Percentiles rank a stretch among this genome's conserved stretches.
phyloP scores from a whole-genome alignment of 176 grass and related monocot genomes.

The Juncus inflexus region DNA sequence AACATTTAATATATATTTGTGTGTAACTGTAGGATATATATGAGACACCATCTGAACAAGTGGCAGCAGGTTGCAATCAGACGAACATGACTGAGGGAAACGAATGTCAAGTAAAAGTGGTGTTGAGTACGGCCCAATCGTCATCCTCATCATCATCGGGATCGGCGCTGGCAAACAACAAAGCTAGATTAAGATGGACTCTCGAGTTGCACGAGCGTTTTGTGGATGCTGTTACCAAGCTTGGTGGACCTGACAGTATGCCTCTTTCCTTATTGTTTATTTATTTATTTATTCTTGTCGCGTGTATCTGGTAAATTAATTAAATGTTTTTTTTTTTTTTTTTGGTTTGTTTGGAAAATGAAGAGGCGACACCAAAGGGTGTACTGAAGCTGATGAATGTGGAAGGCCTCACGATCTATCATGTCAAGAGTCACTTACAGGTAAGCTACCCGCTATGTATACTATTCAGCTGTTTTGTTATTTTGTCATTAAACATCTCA shows the following conservation, averaged over 20 bases:
- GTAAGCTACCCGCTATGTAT: constrained; percentile 27
- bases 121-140: constrained; percentile 38
- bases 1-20: constrained; percentile 4
- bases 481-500: background rate
- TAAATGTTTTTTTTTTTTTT: constrained; percentile 11
- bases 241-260: constrained; percentile 73
- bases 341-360: constrained; percentile 23
- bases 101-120: constrained; percentile 37
- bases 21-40: constrained; percentile 60
- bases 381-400: constrained; percentile 86
- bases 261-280: constrained; percentile 11
- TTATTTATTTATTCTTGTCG: constrained; percentile 1
- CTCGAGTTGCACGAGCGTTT: constrained; percentile 74
- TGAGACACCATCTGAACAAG: constrained; percentile 22
- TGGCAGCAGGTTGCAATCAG: constrained; percentile 29
- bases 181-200: constrained; percentile 76
- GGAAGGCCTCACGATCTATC: constrained; percentile 76
- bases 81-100: background rate
- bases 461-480: background rate
- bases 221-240: constrained; percentile 72
- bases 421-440: constrained; percentile 98
- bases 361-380: constrained; percentile 89
- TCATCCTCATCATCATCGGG: constrained; percentile 40
- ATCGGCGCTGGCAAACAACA: constrained; percentile 35
- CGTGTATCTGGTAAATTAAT: constrained; percentile 6